These are phyloP conservation scores for Penicillium dipodomyicola DNA, from an alignment of 495 filamentous ascomycete species.

Conservation along the genomic window DNA sequence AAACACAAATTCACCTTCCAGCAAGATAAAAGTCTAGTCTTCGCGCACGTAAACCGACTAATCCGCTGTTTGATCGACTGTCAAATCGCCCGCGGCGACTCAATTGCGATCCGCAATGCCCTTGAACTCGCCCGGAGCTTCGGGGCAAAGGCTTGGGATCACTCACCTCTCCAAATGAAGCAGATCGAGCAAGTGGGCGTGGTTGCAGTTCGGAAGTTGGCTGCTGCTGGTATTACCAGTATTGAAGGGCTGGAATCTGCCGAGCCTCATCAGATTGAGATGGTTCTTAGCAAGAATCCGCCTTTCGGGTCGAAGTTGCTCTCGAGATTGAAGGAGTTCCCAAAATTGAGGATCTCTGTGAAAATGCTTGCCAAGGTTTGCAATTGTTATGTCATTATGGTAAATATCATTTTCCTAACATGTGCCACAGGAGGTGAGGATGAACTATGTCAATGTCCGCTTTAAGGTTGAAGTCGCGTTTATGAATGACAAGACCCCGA, in stretches of 20 bases:
- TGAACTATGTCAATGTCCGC: conserved; percentile 51
- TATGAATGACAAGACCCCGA: conserved; percentile 62
- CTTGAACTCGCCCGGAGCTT: conserved; percentile 79
- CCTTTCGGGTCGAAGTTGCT: conserved; percentile 76
- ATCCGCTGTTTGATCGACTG: conserved; percentile 87
- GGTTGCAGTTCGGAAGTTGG: conserved; percentile 74
- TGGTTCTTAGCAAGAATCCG: conserved; percentile 71
- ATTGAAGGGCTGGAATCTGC: conserved; percentile 68
- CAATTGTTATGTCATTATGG: neutral
- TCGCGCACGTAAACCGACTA: conserved; percentile 70
- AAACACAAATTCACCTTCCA: conserved; percentile 61
- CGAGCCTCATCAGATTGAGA: conserved; percentile 71
- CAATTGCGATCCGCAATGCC: conserved; percentile 62
- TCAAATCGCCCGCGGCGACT: conserved; percentile 64
- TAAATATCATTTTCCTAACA: conserved; percentile 8
- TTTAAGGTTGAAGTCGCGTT: conserved; percentile 71
- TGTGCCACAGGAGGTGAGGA: conserved; percentile 36
- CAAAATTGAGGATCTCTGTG: conserved; percentile 62
- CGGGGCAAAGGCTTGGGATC: conserved; percentile 80
- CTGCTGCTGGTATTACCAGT: conserved; percentile 63
- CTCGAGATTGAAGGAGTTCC: conserved; percentile 65
- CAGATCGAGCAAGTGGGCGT: conserved; percentile 83
- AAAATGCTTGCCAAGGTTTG: conserved; percentile 52
- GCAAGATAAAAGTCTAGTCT: conserved; percentile 69
- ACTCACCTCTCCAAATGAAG: conserved; percentile 77